Percentiles rank a stretch among this genome's conserved stretches.
These are phyloP conservation scores for Leccinum pachyderme DNA, from an alignment of 1,284 basidiomycete genomes.

Conservation along the genomic window DNA sequence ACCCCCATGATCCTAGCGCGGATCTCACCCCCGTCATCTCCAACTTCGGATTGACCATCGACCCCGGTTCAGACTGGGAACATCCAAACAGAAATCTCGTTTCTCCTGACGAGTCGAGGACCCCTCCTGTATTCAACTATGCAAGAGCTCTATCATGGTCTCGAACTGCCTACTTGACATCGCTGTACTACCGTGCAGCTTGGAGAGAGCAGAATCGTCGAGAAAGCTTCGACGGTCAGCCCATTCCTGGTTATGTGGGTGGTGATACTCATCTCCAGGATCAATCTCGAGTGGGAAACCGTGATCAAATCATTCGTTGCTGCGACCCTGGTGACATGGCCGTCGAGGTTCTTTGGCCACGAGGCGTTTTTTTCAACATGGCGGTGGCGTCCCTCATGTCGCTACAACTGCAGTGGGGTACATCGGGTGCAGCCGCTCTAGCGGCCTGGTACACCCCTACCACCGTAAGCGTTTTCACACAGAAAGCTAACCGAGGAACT, in stretches of 20 bases:
- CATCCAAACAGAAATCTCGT: background rate
- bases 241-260: background rate
- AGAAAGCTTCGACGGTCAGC: conserved; percentile 4
- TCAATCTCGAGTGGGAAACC: conserved; percentile 24
- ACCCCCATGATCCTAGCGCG: background rate
- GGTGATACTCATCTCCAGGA: conserved; percentile 1
- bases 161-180: conserved; percentile 16
- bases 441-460: conserved; percentile 40
- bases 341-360: conserved; percentile 23
- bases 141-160: conserved; percentile 30
- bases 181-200: conserved; percentile 21
- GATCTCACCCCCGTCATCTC: background rate
- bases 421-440: conserved; percentile 36
- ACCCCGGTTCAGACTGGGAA: conserved; percentile 6
- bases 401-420: conserved; percentile 41
- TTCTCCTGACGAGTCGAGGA: conserved; percentile 23
- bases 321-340: conserved; percentile 9
- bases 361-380: conserved; percentile 32
- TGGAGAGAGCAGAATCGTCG: conserved; percentile 9
- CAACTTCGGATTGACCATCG: conserved; percentile 25
- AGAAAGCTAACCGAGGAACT: background rate
- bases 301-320: conserved; percentile 28
- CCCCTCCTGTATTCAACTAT: conserved; percentile 34
- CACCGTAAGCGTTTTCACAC: conserved; percentile 12
- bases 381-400: conserved; percentile 35